phyloP scores from a whole-genome alignment of 2,329 filamentous ascomycete genomes.

The Thelonectria discophora region DNA sequence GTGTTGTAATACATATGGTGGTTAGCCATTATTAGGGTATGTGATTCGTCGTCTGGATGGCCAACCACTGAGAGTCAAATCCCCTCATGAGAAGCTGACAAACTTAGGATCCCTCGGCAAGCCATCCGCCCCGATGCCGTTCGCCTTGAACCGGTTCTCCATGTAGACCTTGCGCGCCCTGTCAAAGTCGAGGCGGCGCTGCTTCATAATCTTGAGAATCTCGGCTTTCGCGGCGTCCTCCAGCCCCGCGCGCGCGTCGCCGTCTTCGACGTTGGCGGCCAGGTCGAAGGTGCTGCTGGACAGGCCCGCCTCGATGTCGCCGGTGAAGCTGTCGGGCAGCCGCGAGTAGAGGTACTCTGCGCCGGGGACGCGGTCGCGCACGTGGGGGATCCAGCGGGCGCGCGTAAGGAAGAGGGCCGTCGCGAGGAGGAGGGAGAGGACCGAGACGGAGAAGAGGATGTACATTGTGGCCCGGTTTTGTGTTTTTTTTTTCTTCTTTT shows the following conservation, averaged over 20 bases:
- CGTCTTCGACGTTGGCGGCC: constrained; percentile 77
- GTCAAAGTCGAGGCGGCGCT: constrained; percentile 82
- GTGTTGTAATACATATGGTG: not conserved
- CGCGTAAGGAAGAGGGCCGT: constrained; percentile 86
- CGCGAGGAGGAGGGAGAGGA: constrained; percentile 75
- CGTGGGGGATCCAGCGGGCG: constrained; percentile 74
- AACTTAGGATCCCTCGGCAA: constrained; percentile 92
- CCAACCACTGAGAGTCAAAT: not conserved
- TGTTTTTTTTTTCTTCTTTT: no score
- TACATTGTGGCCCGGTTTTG: constrained; percentile 69
- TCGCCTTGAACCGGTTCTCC: constrained; percentile 84
- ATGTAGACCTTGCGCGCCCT: constrained; percentile 88
- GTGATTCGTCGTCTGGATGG: not conserved
- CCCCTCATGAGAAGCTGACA: constrained; percentile 75
- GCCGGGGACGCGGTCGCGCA: constrained; percentile 68
- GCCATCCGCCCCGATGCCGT: constrained; percentile 89
- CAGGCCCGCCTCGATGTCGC: constrained; percentile 88
- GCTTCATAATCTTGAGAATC: constrained; percentile 91
- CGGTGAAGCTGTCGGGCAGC: constrained; percentile 79
- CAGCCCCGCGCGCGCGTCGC: constrained; percentile 81
- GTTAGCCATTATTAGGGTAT: constrained; percentile 4
- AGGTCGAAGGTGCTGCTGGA: constrained; percentile 87
- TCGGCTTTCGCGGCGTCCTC: constrained; percentile 83
- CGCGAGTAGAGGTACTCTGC: constrained; percentile 76
- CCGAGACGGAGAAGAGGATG: constrained; percentile 79